Conservation (phyloP, 345 rosid species). For the Pseudoturritis turrita region DNA sequence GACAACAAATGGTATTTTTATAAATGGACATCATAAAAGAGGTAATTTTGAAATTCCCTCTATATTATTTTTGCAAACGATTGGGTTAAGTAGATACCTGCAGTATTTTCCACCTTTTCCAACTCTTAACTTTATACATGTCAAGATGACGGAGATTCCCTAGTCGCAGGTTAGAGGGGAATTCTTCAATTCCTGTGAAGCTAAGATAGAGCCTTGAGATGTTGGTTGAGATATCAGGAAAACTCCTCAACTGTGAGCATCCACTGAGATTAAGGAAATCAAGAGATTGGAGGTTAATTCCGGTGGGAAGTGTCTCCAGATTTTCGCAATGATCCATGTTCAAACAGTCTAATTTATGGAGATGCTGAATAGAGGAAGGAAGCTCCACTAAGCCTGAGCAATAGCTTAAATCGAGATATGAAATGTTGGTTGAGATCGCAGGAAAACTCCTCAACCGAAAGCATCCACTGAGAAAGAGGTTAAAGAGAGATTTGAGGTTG, state of each 20-base stretch:
- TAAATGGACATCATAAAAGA: too few species aligned
- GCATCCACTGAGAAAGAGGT: slow-evolving; percentile 11
- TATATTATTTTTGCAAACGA: too few species aligned
- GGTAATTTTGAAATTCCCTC: too few species aligned
- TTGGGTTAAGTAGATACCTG: not conserved
- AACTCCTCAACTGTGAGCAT: slow-evolving; percentile 9
- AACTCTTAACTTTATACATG: not conserved
- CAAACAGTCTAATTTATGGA: not conserved
- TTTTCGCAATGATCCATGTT: not conserved
- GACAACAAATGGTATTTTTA: too few species aligned
- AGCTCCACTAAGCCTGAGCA: slow-evolving; percentile 13
- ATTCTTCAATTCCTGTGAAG: not conserved
- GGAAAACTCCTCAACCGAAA: slow-evolving; percentile 2
- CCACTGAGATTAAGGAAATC: not conserved
- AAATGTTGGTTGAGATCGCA: not conserved
- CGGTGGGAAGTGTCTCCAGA: not conserved
- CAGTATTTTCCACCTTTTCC: not conserved
- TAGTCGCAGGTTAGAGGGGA: not conserved
- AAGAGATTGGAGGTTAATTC: not conserved
- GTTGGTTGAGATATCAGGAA: slow-evolving; percentile 14
- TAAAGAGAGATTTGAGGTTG: not conserved
- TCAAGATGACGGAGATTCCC: not conserved
- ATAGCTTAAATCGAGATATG: not conserved
- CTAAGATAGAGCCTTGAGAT: not conserved
- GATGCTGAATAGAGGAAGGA: not conserved